Evolutionary conservation across 1,139 yeast species (phyloP).

Genomic region (Scheffersomyces illinoinensis): DNA sequence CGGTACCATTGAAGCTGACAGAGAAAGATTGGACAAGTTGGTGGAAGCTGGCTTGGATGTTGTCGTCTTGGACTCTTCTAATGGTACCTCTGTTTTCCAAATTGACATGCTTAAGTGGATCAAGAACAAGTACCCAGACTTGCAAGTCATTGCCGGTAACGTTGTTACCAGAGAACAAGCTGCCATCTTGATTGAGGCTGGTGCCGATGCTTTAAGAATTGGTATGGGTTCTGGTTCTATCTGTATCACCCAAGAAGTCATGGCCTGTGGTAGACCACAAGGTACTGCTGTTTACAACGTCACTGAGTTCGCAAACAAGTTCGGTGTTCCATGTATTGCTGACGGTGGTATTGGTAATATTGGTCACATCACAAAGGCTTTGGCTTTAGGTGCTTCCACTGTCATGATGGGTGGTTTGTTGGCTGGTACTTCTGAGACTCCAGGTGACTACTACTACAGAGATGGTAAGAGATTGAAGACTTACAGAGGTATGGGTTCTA

Average conservation of each 20-base stretch:
- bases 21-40: constrained; percentile 75
- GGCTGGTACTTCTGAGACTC: constrained; percentile 98
- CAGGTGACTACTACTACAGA: constrained; percentile 96
- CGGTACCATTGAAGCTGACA: constrained; percentile 91
- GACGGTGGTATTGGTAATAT: constrained; percentile 99
- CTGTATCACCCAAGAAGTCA: constrained; percentile 98
- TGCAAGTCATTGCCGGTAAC: constrained; percentile 95
- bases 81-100: constrained; percentile 96
- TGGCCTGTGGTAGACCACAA: constrained; percentile 99
- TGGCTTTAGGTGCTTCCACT: constrained; percentile 94
- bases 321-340: constrained; percentile 96
- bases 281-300: constrained; percentile 95
- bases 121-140: constrained; percentile 73
- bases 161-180: constrained; percentile 99
- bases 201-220: constrained; percentile 97
- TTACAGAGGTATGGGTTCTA: constrained; percentile 99
- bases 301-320: constrained; percentile 81
- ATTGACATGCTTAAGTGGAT: constrained; percentile 90
- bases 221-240: constrained; percentile 99
- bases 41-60: constrained; percentile 98
- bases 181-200: constrained; percentile 90
- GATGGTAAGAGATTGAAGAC: constrained; percentile 97
- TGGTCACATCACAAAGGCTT: constrained; percentile 97
- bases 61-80: constrained; percentile 92
- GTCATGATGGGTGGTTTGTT: constrained; percentile 99